Conservation (phyloP, 176 grass and related monocot genomes). For the Tillandsia fasciculata region DNA sequence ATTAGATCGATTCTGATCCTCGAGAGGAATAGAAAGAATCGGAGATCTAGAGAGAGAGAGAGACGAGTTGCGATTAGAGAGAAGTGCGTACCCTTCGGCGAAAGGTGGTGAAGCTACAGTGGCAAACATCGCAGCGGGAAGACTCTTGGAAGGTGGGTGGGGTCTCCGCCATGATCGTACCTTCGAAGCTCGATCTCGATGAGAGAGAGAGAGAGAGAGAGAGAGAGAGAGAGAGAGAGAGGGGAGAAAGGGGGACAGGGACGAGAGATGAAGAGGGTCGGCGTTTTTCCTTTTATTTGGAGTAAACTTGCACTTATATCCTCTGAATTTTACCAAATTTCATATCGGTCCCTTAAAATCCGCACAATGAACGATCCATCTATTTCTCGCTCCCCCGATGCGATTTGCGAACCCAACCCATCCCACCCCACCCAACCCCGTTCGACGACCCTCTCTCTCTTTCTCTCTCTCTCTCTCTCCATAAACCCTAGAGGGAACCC, state of each 20-base stretch:
- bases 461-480: neutral
- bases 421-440: neutral
- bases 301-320: no score
- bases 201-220: constrained; percentile 11
- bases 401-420: neutral
- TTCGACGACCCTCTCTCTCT: neutral
- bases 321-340: no score
- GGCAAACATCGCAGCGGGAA: constrained; percentile 75
- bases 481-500: constrained; percentile 22
- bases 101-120: constrained; percentile 87
- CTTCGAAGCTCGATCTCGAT: neutral
- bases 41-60: neutral
- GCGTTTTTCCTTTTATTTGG: no score
- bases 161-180: constrained; percentile 35
- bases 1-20: neutral
- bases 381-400: neutral
- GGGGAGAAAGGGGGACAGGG: no score
- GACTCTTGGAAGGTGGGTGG: constrained; percentile 95
- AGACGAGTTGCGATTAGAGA: neutral
- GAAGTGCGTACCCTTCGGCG: constrained; percentile 62
- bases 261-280: no score
- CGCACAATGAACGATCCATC: neutral
- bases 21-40: neutral
- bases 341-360: no score
- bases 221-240: neutral